phyloP scores from a whole-genome alignment of 2,329 filamentous ascomycete species.

The Fusarium setosum region DNA sequence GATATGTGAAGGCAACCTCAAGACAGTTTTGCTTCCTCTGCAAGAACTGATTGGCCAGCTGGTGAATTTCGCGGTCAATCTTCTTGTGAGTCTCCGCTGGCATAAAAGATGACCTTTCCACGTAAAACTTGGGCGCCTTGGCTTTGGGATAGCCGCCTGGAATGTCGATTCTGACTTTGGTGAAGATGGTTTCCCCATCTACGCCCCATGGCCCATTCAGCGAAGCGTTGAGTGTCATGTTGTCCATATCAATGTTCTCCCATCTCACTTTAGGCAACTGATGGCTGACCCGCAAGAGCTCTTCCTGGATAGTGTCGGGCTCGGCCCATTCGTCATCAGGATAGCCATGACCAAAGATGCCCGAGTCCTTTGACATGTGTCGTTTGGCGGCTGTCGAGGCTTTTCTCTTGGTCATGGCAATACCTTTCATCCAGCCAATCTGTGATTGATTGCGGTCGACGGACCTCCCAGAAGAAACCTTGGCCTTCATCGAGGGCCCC shows the following conservation, averaged over 20 bases:
- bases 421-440: conserved; percentile 77
- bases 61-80: conserved; percentile 66
- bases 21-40: conserved; percentile 70
- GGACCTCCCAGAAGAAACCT: conserved; percentile 54
- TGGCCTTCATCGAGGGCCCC: conserved; percentile 70
- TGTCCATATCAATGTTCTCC: conserved; percentile 74
- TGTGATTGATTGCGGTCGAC: conserved; percentile 64
- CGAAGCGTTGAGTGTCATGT: conserved; percentile 67
- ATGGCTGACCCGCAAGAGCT: conserved; percentile 70
- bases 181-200: conserved; percentile 67
- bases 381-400: conserved; percentile 55
- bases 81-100: conserved; percentile 62
- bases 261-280: conserved; percentile 73
- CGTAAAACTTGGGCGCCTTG: conserved; percentile 67
- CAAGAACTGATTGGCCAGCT: conserved; percentile 67
- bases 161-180: conserved; percentile 71
- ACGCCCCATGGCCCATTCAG: conserved; percentile 73
- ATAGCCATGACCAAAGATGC: conserved; percentile 62
- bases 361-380: conserved; percentile 63
- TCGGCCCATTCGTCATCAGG: conserved; percentile 69
- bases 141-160: conserved; percentile 68
- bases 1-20: conserved; percentile 70
- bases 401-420: conserved; percentile 71
- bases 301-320: conserved; percentile 72
- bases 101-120: conserved; percentile 73